Evolutionary conservation across 2,329 filamentous ascomycete species (phyloP), one percentile per base, ranked within the genome.

Genomic region (Exophiala viscosa): DNA sequence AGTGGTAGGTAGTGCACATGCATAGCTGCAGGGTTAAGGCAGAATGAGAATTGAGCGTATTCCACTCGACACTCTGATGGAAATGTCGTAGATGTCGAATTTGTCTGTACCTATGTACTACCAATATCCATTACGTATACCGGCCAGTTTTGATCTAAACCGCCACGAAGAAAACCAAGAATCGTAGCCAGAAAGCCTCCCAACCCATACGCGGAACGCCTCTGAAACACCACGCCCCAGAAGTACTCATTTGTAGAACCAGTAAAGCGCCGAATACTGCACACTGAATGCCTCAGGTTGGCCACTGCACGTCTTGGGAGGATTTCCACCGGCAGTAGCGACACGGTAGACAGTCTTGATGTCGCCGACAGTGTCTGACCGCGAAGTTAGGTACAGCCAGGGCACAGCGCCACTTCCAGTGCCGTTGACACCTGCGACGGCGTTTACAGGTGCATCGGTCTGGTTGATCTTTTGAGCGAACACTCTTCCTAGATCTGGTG

Each of bases 231-330:
- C 9, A 2, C 15, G 13, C 5, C 9, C 39, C n/a, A 36, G 9
- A 14, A 40, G 14, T 40, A 5, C 43, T 48, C 50, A 58, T 36
- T 53, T 54, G 44, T 68, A 81, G 57, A 78, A 86, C 85, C 80
- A 85, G 63, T 88, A 96, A 79, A 91, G 82, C 38, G 91, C 84
- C 31, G 88, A 78, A 71, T 97, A 96, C 65, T 91, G 77, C 11
- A 96, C 82, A 57, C 85, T 74, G 61, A 96, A 91, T 10, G 47
- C 38, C 1, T 70, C 65, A 9, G 77, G 75, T 76, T 83, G 77
- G 9, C 83, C 87, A 32, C 79, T 68, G 67, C 92, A 97, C 0
- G 83, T 87, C 20, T 80, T 74, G 0, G 91, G 91, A 1, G 90
- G 73, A 42, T 79, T 81, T 9, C 92, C 92, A 20, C 90, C 91